Percentiles rank a stretch among this genome's conserved stretches.
Conservation (phyloP, 495 filamentous ascomycete species). For the Hypoxylon rickii region DNA sequence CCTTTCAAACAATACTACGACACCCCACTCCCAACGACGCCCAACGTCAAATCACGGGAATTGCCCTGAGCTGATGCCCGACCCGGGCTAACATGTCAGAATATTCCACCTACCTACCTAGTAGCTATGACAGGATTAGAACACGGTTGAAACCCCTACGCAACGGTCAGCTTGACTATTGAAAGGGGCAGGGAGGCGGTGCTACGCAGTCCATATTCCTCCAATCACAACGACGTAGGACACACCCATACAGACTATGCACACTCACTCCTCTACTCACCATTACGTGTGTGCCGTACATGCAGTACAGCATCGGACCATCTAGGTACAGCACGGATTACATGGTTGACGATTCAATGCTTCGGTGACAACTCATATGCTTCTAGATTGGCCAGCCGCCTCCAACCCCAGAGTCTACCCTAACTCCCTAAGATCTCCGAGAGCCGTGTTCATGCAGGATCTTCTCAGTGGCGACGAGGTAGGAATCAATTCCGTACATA, state of each 20-base stretch:
- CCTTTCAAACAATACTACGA: conserved; percentile 6
- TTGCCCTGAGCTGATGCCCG: conserved; percentile 26
- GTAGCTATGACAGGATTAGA: conserved; percentile 11
- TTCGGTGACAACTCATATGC: conserved; percentile 5
- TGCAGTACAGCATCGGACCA: conserved; percentile 21
- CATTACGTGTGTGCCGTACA: conserved; percentile 22
- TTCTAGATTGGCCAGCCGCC: conserved; percentile 9
- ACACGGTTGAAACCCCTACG: conserved; percentile 1
- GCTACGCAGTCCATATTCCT: conserved; percentile 9
- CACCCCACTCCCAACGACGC: conserved; percentile 25
- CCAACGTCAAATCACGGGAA: conserved; percentile 28
- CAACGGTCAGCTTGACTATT: conserved; percentile 15
- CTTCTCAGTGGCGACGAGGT: conserved; percentile 19
- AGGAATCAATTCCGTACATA: conserved; percentile 24
- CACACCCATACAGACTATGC: conserved; percentile 9
- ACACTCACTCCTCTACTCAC: conserved; percentile 6
- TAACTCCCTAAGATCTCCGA: conserved; percentile 28
- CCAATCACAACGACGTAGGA: conserved; percentile 22
- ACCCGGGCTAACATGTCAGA: conserved; percentile 22
- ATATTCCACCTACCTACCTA: conserved; percentile 14
- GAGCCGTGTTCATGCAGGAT: conserved; percentile 24
- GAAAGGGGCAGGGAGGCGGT: conserved; percentile 10
- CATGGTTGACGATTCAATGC: conserved; percentile 6
- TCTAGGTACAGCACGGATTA: conserved; percentile 20
- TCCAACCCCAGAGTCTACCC: conserved; percentile 9